Evolutionary conservation across 805 yeast species (phyloP), one percentile per base, ranked within the genome.

Genomic region (Ogataea methanolica): DNA sequence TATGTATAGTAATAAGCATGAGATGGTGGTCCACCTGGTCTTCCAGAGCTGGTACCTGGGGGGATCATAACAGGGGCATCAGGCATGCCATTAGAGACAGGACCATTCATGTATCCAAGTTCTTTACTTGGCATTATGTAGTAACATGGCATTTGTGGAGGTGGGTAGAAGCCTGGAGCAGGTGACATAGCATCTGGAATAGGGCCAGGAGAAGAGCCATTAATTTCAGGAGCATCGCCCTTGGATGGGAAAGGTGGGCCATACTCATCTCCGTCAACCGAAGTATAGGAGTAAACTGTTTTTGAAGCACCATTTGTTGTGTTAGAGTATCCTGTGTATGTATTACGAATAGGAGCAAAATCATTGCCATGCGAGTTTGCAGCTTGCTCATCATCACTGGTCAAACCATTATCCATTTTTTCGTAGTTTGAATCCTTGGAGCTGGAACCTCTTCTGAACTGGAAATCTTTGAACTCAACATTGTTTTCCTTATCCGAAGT

Each of bases 111-210:
- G 36, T 48, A 53, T 7, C 54, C 56, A 37, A 57, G 48, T 19
- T 62, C 65, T 38, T 61, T 63, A 11, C 63, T 42, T 35, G 66
- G 67, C 33, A 60, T 53, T 36, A 62, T 53, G 45, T 63, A 63
- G 34, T 62, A 62, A 33, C 56, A 61, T 4, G 66, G 67, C 17
- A 57, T 49, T 16, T 55, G 64, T 26, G 51, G 51, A 21, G 51
- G 52, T 16, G 48, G 54, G 38, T 47, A 49, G 51, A 52, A 55
- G 42, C 47, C 50, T 12, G 55, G 52, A n/a, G 52, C 55, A 2
- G 41, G 26, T 23, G 41, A 22, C 26, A 39, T 12, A n/a, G 26
- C 33, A 17, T 42, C 46, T 16, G 39, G 41, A 5, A 51, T 44
- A 31, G 45, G 19, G 11, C 29, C 22, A n/a, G 36, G 34, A 11